Evolutionary conservation across 768 basidiomycete genomes (phyloP).

Genomic region (Lactifluus echinatus): DNA sequence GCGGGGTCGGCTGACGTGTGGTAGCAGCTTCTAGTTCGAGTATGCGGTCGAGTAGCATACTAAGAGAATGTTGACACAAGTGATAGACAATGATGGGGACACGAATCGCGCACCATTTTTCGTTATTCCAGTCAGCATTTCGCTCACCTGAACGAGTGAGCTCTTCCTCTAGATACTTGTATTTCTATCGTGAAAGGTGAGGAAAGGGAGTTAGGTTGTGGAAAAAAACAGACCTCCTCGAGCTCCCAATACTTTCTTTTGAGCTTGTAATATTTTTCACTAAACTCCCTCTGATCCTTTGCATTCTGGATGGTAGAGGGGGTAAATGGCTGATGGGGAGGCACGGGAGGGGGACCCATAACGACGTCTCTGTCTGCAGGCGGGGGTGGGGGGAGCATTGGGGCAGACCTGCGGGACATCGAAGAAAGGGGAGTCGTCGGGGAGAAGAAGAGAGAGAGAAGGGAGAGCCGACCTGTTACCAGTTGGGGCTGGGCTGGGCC

Average conservation of each 20-base stretch:
- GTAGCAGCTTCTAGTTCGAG: conserved; percentile 43
- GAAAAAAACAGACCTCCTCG: conserved; percentile 45
- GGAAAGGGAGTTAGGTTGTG: background rate
- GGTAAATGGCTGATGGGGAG: conserved; percentile 28
- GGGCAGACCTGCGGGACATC: conserved; percentile 9
- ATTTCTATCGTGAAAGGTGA: conserved; percentile 33
- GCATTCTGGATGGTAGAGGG: conserved; percentile 26
- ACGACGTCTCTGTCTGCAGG: conserved; percentile 41
- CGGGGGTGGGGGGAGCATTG: conserved; percentile 21
- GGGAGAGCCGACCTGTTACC: conserved; percentile 18
- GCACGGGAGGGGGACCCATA: conserved; percentile 42
- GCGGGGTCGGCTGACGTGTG: conserved; percentile 26
- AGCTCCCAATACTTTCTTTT: conserved; percentile 61
- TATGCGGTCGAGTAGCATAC: conserved; percentile 51
- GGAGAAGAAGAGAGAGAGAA: conserved; percentile 22
- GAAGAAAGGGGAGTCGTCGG: conserved; percentile 14
- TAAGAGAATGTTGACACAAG: conserved; percentile 23
- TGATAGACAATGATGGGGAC: conserved; percentile 4
- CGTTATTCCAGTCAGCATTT: conserved; percentile 51
- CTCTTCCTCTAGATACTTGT: conserved; percentile 50
- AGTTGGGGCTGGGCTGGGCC: conserved; percentile 21
- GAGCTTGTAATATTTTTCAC: conserved; percentile 56
- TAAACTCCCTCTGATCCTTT: conserved; percentile 37
- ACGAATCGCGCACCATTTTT: conserved; percentile 45
- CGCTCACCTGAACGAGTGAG: conserved; percentile 54